phyloP scores from a whole-genome alignment of 2,329 filamentous ascomycete genomes.

The Ascosphaera aggregata region DNA sequence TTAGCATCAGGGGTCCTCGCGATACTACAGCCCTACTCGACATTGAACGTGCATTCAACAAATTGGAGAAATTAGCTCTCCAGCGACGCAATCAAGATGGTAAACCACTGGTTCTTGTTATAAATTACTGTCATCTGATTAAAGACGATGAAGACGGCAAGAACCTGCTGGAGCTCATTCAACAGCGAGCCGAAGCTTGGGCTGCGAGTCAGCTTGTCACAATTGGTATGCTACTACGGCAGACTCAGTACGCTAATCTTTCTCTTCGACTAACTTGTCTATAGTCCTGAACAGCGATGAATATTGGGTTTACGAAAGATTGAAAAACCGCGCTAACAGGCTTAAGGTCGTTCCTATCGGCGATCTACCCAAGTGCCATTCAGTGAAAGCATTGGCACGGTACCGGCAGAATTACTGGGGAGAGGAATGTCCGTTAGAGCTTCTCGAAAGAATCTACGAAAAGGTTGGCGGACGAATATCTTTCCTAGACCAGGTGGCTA shows the following conservation, averaged over 20 bases:
- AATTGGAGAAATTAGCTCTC: conserved; percentile 86
- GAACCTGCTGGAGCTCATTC: conserved; percentile 78
- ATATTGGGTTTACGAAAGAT: conserved; percentile 92
- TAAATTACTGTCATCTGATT: conserved; percentile 83
- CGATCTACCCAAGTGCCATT: conserved; percentile 58
- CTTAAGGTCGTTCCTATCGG: conserved; percentile 82
- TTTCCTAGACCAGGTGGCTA: conserved; percentile 79
- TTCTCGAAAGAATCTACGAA: conserved; percentile 60
- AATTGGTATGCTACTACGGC: conserved; percentile 17
- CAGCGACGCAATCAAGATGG: conserved; percentile 32
- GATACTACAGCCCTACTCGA: conserved; percentile 84
- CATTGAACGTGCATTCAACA: conserved; percentile 93
- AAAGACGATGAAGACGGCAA: conserved; percentile 83
- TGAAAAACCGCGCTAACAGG: conserved; percentile 77
- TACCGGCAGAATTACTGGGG: conserved; percentile 62
- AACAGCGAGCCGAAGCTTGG: conserved; percentile 93
- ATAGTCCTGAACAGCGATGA: conserved; percentile 89
- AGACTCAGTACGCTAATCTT: not conserved
- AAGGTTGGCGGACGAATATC: conserved; percentile 70
- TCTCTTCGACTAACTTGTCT: not conserved
- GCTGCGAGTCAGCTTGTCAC: conserved; percentile 79
- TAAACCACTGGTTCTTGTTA: conserved; percentile 65
- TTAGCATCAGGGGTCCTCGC: conserved; percentile 77
- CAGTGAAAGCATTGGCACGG: conserved; percentile 49
- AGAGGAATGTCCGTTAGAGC: conserved; percentile 27